Base-by-base conservation (phyloP, 148 eudicot genomes). In the Persicaria maculosa region DNA sequence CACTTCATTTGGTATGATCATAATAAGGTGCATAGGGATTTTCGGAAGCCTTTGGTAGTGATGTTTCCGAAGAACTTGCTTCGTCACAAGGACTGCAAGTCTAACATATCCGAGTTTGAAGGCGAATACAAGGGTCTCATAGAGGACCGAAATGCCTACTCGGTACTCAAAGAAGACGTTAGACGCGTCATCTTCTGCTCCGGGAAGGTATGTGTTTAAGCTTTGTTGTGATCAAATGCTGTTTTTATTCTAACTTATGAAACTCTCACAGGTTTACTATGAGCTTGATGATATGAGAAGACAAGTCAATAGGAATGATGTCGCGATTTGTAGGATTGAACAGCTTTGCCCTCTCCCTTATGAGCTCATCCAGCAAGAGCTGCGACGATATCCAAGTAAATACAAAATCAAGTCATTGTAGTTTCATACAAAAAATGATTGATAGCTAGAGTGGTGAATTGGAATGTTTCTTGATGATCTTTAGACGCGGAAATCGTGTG, bases 261-360 rank as follows among this genome's bases (percentile, higher is more conserved):
- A 31, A 31, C 40, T 31, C 36, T 31, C 40, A 59, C 80, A 90
- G 94, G 85, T 90, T 61, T 90, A 90, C 80, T 90, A 90, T 73
- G 95, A 90, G 79, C 87, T 90, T 50, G 90, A 90, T 59, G 95
- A 86, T 62, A 77, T 76, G 80, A 84, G 95, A 83, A 85, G 62
- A 52, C 85, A 84, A 77, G 61, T 55, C 12, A 74, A 52, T 22
- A 76, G 83, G 61, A 86, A 81, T 76, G 95, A 88, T 74, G 68
- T 88, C 19, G 95, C 95, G 16, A 86, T 90, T 74, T 90, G 95
- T 71, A 79, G 95, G 75, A 86, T 90, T 77, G 95, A 90, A 77
- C 92, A 90, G 74, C 95, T 90, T 72, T 88, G 92, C 79, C 95
- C 95, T 65, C 86, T 90, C 86, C 95, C 95, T 1, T 88, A 88